Base-by-base conservation (phyloP, 2,329 filamentous ascomycete species). In the Sporothrix curviconia region DNA sequence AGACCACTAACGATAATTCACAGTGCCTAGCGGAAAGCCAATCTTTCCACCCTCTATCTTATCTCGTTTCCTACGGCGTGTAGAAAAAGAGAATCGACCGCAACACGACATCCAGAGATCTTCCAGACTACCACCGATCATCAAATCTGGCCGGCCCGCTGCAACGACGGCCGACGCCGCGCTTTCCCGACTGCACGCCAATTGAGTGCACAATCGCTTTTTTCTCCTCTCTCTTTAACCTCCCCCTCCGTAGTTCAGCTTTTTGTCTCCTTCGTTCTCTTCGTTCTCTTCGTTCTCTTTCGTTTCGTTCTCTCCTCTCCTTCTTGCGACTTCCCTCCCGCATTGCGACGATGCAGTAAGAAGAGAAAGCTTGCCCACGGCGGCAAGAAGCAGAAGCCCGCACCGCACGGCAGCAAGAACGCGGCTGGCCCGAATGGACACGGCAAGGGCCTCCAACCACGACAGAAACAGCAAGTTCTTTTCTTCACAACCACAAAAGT, bases 341-440 rank as follows among this genome's bases (percentile, higher is more conserved):
- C 11, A 32, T 32, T 32, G 5, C 32, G 5, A 25, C 43, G 25
- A 75, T 74, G 72, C n/a, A 68, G 64, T 55, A 76, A 72, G 61
- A 76, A 75, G 65, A 74, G 73, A 62, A 78, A 77, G 70, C 69
- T 74, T 56, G 57, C 47, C 43, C 61, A 64, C 22, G 47, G 34
- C 2, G 24, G 24, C 42, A 55, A 61, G 32, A 58, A 43, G 42
- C 59, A 58, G 22, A 58, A 43, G 55, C 28, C 52, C 12, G n/a
- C 30, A 39, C 42, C 42, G 50, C 55, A 34, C 5, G 34, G 46
- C 25, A 30, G 49, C 58, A 60, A 61, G 25, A 25, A 14, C 12
- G 42, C 24, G 2, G 15, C 25, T 14, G 32, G n/a, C 22, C 30
- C n/a, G 7, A 24, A 19, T 30, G 37, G 15, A 36, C 7, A 25